Percentiles rank a stretch among this genome's conserved stretches.
phyloP scores from a whole-genome alignment of 306 rosid species.

The Sechiopsis laciniata region DNA sequence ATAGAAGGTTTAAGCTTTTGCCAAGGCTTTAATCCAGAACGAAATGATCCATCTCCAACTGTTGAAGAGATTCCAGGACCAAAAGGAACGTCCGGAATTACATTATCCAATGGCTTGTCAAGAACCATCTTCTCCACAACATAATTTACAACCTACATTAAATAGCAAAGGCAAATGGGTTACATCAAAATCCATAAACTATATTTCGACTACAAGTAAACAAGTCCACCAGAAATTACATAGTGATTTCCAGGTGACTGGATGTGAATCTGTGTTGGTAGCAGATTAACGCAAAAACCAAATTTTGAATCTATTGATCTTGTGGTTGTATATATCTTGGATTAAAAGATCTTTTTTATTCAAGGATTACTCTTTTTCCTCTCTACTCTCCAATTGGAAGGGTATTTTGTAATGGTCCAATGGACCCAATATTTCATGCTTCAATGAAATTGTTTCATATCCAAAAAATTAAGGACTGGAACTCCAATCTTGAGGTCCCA shows the following conservation, averaged over 20 bases:
- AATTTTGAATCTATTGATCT: too few relatives aligned
- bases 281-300: constrained; percentile 6
- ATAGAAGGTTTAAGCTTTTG: constrained; percentile 82
- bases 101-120: constrained; percentile 71
- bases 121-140: constrained; percentile 91
- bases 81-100: constrained; percentile 55
- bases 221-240: neutral
- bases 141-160: constrained; percentile 73
- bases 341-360: too few relatives aligned
- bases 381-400: too few relatives aligned
- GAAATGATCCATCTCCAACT: constrained; percentile 73
- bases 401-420: too few relatives aligned
- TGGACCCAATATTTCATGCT: too few relatives aligned
- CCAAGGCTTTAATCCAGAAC: constrained; percentile 83
- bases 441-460: too few relatives aligned
- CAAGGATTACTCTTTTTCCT: too few relatives aligned
- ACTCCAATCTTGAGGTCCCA: too few relatives aligned
- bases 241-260: neutral
- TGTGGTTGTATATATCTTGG: too few relatives aligned
- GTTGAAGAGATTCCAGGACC: constrained; percentile 51
- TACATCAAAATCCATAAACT: neutral
- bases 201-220: neutral
- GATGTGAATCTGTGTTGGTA: neutral
- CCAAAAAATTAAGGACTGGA: too few relatives aligned
- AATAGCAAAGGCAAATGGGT: constrained; percentile 12